These are phyloP conservation scores for Chrysanthemum lavandulifolium DNA, from an alignment of 129 eudicot species.

Conservation along the genomic window DNA sequence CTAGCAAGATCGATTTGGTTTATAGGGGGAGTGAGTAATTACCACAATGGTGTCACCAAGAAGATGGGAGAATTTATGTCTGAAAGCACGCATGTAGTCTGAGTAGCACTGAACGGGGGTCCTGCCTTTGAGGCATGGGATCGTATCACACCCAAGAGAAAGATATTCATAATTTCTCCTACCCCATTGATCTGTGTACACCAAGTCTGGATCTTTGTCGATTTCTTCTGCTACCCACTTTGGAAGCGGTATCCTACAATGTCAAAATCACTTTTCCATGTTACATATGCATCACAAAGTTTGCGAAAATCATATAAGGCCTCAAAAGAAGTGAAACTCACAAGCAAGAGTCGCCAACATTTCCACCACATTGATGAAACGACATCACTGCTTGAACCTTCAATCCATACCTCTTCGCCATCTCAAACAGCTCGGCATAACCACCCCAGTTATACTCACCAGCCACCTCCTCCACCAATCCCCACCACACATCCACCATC, in stretches of 20 bases:
- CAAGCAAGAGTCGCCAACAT: constrained; percentile 98
- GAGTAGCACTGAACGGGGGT: constrained; percentile 89
- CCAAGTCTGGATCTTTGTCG: constrained; percentile 75
- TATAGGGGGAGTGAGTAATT: not conserved
- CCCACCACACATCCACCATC: constrained; percentile 99
- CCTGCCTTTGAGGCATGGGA: constrained; percentile 87
- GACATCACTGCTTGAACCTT: constrained; percentile 99
- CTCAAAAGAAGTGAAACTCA: constrained; percentile 25
- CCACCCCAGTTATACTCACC: constrained; percentile 96
- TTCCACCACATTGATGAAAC: constrained; percentile 95
- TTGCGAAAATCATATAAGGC: too few relatives aligned
- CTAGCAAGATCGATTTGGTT: too few relatives aligned
- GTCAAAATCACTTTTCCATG: not conserved
- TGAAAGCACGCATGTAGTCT: constrained; percentile 32
- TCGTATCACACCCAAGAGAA: constrained; percentile 78
- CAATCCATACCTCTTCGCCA: constrained; percentile 79
- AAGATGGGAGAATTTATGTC: constrained; percentile 68
- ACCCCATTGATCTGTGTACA: constrained; percentile 98
- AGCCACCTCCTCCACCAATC: constrained; percentile 78
- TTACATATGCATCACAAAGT: not conserved
- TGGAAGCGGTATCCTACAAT: constrained; percentile 81
- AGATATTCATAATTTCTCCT: constrained; percentile 82
- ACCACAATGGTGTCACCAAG: constrained; percentile 95
- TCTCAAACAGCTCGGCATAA: constrained; percentile 72
- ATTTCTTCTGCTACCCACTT: constrained; percentile 92